Evolutionary conservation across 805 yeast species (phyloP).

Genomic region (Candida nemodendra): DNA sequence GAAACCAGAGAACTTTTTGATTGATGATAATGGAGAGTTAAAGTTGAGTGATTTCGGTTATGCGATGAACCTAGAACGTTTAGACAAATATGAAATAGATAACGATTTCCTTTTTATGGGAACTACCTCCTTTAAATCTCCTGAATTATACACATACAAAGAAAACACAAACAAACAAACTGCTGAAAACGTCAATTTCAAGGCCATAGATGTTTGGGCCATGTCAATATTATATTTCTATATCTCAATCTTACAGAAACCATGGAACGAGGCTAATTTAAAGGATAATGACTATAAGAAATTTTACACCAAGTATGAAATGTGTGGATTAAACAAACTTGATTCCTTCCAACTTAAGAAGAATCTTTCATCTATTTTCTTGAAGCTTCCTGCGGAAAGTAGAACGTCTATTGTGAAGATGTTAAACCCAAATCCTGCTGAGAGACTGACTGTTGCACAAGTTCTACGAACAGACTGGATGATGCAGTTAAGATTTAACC

Average conservation of each 20-base stretch:
- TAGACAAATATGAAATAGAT: conserved; percentile 19
- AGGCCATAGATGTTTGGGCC: conserved; percentile 50
- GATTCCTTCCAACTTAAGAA: conserved; percentile 22
- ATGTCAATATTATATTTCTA: conserved; percentile 50
- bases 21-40: conserved; percentile 44
- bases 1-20: conserved; percentile 53
- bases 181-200: conserved; percentile 26
- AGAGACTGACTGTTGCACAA: conserved; percentile 22
- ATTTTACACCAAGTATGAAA: conserved; percentile 17
- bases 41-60: conserved; percentile 53
- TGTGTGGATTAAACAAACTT: conserved; percentile 11
- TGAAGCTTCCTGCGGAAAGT: conserved; percentile 15
- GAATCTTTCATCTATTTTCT: conserved; percentile 10
- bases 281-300: conserved; percentile 25
- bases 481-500: conserved; percentile 24
- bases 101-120: conserved; percentile 39
- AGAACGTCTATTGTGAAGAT: conserved; percentile 23
- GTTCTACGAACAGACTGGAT: conserved; percentile 31
- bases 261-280: conserved; percentile 45
- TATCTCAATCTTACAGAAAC: conserved; percentile 41
- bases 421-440: conserved; percentile 30
- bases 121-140: conserved; percentile 54
- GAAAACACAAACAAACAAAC: conserved; percentile 11
- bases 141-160: conserved; percentile 39
- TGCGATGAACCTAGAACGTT: conserved; percentile 36